Evolutionary conservation across 208 protist species (phyloP).

Genomic region (Acanthamoeba healyi): DNA sequence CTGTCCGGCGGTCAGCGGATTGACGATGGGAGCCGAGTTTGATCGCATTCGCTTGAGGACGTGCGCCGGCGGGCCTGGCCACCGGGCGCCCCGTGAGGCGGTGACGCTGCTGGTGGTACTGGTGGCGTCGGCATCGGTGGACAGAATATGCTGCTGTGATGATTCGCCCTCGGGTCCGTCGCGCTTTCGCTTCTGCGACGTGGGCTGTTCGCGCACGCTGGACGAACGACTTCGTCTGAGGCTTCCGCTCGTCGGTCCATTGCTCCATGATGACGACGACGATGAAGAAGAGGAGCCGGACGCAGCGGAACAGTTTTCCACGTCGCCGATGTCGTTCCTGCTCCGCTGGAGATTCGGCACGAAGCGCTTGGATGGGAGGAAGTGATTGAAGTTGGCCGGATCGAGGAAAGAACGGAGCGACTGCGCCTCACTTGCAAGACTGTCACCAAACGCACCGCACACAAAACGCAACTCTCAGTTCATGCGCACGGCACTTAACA

Average conservation of each 20-base stretch:
- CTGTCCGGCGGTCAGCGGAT: background rate
- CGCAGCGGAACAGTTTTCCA: background rate
- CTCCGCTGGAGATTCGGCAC: constrained; percentile 46
- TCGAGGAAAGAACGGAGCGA: constrained; percentile 25
- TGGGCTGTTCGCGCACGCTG: background rate
- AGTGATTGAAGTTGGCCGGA: constrained; percentile 39
- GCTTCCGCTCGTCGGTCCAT: background rate
- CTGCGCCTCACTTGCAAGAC: constrained; percentile 1
- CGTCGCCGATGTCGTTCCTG: background rate
- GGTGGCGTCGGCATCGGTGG: background rate
- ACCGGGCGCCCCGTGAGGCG: background rate
- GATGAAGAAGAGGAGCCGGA: background rate
- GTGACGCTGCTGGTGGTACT: background rate
- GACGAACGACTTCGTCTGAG: background rate
- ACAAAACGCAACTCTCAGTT: background rate
- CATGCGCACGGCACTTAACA: background rate
- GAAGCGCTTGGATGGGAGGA: constrained; percentile 3
- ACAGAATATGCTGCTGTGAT: background rate
- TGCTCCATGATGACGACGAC: background rate
- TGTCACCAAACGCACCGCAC: too few species aligned
- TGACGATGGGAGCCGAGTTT: background rate
- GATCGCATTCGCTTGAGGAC: background rate
- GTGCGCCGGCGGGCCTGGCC: background rate
- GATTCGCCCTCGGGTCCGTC: background rate
- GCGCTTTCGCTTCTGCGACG: background rate